Percentiles rank a stretch among this genome's conserved stretches.
phyloP scores from a whole-genome alignment of 805 yeast genomes.

The Lachancea dasiensis region DNA sequence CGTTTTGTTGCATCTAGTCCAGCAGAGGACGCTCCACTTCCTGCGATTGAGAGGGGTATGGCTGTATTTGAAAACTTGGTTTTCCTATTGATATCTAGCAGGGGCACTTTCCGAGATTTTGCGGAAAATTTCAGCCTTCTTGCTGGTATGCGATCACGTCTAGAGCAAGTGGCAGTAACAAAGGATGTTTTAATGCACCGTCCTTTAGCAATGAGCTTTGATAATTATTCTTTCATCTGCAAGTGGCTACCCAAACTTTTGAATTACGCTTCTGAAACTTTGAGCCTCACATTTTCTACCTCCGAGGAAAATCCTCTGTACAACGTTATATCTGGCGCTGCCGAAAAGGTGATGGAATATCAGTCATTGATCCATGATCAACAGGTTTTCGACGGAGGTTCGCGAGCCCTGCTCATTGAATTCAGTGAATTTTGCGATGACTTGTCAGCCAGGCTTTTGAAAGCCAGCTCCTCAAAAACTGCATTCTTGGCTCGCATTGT shows the following conservation, averaged over 20 bases:
- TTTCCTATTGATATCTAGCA: slow-evolving; percentile 47
- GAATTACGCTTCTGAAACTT: slow-evolving; percentile 27
- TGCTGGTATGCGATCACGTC: slow-evolving; percentile 14
- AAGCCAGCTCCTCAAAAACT: slow-evolving; percentile 33
- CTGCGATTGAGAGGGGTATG: slow-evolving; percentile 69
- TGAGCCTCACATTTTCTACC: slow-evolving; percentile 12
- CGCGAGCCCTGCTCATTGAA: slow-evolving; percentile 14
- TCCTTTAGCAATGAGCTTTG: slow-evolving; percentile 11
- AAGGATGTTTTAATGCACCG: slow-evolving; percentile 18
- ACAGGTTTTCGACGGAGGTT: slow-evolving; percentile 16
- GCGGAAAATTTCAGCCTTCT: slow-evolving; percentile 19
- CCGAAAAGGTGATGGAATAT: slow-evolving; percentile 14
- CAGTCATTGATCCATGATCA: slow-evolving; percentile 9
- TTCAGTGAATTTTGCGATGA: slow-evolving; percentile 26
- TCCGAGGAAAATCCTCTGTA: slow-evolving; percentile 9
- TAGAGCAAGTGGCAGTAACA: slow-evolving; percentile 20
- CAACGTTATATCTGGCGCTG: slow-evolving; percentile 16
- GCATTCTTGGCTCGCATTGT: slow-evolving; percentile 47
- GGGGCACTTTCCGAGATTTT: slow-evolving; percentile 40
- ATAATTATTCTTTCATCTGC: slow-evolving; percentile 14
- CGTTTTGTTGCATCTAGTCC: slow-evolving; percentile 56
- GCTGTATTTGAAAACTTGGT: slow-evolving; percentile 71
- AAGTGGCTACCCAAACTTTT: slow-evolving; percentile 34
- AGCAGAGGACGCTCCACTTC: slow-evolving; percentile 64
- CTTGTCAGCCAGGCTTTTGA: slow-evolving; percentile 26